A percentile compares a stretch with the other conserved stretches of the same genome.
phyloP scores from a whole-genome alignment of 768 basidiomycete genomes.

The Phanerochaete sordida region DNA sequence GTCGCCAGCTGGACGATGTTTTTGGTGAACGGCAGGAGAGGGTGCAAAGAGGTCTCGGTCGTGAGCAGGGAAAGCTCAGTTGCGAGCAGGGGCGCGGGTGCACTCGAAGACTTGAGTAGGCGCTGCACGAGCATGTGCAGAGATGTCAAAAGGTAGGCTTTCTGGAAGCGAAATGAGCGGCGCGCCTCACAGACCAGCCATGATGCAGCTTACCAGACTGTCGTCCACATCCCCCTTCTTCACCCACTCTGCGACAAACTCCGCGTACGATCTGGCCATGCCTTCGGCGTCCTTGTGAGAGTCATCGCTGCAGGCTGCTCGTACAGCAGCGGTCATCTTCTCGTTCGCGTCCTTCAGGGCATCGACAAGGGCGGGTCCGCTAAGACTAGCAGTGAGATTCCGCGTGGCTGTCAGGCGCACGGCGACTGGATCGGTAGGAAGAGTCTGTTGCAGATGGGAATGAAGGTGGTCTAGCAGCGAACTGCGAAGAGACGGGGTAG shows the following conservation, averaged over 20 bases:
- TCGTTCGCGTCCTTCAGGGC: conserved; percentile 46
- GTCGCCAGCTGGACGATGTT: conserved; percentile 38
- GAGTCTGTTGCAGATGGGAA: conserved; percentile 32
- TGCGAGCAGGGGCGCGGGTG: conserved; percentile 30
- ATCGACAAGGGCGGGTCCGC: conserved; percentile 53
- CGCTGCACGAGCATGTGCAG: conserved; percentile 23
- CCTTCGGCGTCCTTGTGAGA: conserved; percentile 14
- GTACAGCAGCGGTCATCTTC: conserved; percentile 39
- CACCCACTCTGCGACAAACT: conserved; percentile 49
- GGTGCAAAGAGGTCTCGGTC: conserved; percentile 14
- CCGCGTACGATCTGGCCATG: conserved; percentile 36
- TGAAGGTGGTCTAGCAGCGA: conserved; percentile 43
- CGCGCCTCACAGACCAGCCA: too few relatives aligned
- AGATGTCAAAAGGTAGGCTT: conserved; percentile 25
- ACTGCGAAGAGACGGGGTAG: conserved; percentile 34
- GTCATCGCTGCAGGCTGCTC: neutral
- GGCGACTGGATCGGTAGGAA: conserved; percentile 36
- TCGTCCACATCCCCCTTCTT: conserved; percentile 25
- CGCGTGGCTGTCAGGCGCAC: conserved; percentile 38
- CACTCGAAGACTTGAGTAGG: conserved; percentile 10
- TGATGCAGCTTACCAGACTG: conserved; percentile 23
- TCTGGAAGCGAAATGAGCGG: conserved; percentile 12
- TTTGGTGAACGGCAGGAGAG: conserved; percentile 17
- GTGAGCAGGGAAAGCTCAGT: conserved; percentile 34
- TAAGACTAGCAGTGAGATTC: conserved; percentile 28